phyloP scores from a whole-genome alignment of 257 asterid genomes.

The Solanum verrucosum region DNA sequence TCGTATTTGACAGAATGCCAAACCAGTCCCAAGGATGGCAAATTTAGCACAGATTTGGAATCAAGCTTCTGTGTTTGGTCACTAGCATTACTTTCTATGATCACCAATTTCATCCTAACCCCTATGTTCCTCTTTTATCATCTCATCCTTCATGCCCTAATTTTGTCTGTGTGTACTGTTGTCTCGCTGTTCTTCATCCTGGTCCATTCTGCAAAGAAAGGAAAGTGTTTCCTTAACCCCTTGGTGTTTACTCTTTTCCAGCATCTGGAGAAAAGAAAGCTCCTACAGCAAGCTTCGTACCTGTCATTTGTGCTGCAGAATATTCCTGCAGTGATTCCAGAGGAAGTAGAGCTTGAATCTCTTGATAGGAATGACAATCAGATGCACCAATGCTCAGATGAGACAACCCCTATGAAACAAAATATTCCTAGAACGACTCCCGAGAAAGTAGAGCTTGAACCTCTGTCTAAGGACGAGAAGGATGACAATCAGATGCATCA shows the following conservation, averaged over 20 bases:
- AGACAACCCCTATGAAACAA: constrained; percentile 31
- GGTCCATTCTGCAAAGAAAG: constrained; percentile 1
- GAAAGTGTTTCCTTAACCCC: neutral
- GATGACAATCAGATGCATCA: neutral
- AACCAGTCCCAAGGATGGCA: neutral
- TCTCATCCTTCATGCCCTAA: neutral
- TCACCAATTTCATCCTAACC: neutral
- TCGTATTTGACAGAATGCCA: neutral
- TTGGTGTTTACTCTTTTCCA: neutral
- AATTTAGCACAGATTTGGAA: neutral
- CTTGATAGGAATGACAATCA: neutral
- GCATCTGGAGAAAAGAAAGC: neutral
- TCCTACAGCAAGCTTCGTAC: neutral
- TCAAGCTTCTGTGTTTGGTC: neutral
- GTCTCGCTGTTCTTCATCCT: neutral
- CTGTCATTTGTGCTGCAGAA: neutral
- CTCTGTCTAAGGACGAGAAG: constrained; percentile 10
- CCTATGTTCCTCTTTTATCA: neutral
- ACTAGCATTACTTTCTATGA: neutral
- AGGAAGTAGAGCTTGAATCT: neutral
- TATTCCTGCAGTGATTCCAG: constrained; percentile 2
- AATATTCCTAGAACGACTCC: constrained; percentile 42
- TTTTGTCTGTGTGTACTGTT: neutral
- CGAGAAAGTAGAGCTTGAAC: constrained; percentile 23
- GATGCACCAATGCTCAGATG: constrained; percentile 20